Percentiles rank a stretch among this genome's conserved stretches.
These are phyloP conservation scores for Sclerotinia subarctica DNA, from an alignment of 2,329 filamentous ascomycete species.

Conservation along the genomic window DNA sequence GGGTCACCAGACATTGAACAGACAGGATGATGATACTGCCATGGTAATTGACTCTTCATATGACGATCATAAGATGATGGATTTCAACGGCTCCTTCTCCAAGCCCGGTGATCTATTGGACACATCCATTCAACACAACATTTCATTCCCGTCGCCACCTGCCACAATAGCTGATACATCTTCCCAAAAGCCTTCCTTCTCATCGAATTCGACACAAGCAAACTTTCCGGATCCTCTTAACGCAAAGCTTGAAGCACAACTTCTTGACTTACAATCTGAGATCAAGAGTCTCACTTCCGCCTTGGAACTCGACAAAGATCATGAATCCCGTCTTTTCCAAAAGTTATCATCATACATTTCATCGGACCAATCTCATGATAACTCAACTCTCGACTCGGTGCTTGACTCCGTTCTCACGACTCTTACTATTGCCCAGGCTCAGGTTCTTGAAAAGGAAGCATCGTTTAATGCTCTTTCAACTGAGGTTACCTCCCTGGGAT, in stretches of 20 bases:
- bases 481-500: conserved; percentile 50
- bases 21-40: neutral
- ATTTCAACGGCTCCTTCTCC: conserved; percentile 18
- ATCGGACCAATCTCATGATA: conserved; percentile 29
- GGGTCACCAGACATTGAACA: conserved; percentile 20
- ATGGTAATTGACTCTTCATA: conserved; percentile 9
- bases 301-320: conserved; percentile 33
- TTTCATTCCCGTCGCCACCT: conserved; percentile 37
- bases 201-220: conserved; percentile 30
- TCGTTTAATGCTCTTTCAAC: conserved; percentile 48
- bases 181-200: conserved; percentile 25
- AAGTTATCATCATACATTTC: conserved; percentile 36
- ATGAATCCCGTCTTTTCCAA: conserved; percentile 30
- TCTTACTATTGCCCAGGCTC: conserved; percentile 37
- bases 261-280: conserved; percentile 31
- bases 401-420: conserved; percentile 37
- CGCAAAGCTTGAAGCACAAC: conserved; percentile 29
- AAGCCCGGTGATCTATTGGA: conserved; percentile 30
- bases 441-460: conserved; percentile 41
- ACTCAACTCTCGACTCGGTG: conserved; percentile 34
- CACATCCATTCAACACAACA: conserved; percentile 33
- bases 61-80: conserved; percentile 9
- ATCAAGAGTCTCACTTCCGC: conserved; percentile 31
- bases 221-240: conserved; percentile 31
- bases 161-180: conserved; percentile 36